phyloP scores from a whole-genome alignment of 345 rosid genomes.

The Trapa incisa region DNA sequence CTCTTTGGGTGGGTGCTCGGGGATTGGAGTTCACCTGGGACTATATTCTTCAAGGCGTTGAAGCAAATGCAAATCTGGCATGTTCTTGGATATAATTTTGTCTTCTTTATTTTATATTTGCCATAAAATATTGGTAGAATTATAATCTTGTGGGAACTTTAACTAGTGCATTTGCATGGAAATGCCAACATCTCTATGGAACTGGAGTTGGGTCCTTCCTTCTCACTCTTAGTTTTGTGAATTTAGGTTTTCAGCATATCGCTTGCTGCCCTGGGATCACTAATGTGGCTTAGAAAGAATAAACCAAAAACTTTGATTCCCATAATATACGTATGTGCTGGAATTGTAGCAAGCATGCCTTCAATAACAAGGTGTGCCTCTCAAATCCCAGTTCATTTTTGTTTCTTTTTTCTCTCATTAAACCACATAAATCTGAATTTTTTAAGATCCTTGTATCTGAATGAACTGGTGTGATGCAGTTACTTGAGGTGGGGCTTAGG shows the following conservation, averaged over 20 bases:
- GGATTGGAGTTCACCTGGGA: conserved; percentile 96
- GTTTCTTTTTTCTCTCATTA: background rate
- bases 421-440: background rate
- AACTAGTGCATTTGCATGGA: background rate
- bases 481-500: conserved; percentile 76
- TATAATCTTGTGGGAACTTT: background rate
- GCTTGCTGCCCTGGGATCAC: conserved; percentile 85
- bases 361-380: conserved; percentile 56
- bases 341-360: conserved; percentile 95
- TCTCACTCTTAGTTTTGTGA: conserved; percentile 7
- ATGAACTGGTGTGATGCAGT: conserved; percentile 29
- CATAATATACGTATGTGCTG: conserved; percentile 70
- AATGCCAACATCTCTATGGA: background rate
- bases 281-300: conserved; percentile 96
- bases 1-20: conserved; percentile 94
- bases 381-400: background rate
- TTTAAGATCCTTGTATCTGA: background rate
- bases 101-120: background rate
- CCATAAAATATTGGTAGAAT: background rate
- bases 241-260: conserved; percentile 78
- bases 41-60: conserved; percentile 80
- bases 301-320: conserved; percentile 86
- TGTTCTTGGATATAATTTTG: background rate
- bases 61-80: conserved; percentile 96
- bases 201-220: background rate